Evolutionary conservation across 73 alveolate genomes (phyloP).

Genomic region (Paramecium tetraurelia): DNA sequence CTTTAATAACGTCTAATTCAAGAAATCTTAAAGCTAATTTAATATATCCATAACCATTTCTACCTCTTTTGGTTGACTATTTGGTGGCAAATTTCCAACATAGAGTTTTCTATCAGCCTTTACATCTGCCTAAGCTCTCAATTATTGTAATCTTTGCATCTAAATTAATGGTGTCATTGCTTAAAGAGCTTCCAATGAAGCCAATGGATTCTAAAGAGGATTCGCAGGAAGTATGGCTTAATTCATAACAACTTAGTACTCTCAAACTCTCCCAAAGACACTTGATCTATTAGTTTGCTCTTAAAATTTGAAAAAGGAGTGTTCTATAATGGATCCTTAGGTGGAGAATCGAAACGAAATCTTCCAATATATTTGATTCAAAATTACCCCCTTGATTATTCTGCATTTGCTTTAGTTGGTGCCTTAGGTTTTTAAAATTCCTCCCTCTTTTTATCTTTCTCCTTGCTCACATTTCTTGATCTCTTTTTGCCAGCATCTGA

Average conservation of each 20-base stretch:
- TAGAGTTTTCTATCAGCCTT: constrained; percentile 89
- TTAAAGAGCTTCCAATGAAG: constrained; percentile 28
- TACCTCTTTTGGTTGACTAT: constrained; percentile 60
- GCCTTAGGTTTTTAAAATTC: background rate
- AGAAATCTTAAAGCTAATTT: constrained; percentile 15
- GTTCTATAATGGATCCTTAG: constrained; percentile 47
- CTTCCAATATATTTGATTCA: background rate
- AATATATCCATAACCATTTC: background rate
- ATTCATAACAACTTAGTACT: background rate
- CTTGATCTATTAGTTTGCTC: background rate
- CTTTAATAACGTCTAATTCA: constrained; percentile 10
- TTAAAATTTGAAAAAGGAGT: constrained; percentile 9
- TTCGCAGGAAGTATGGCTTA: constrained; percentile 34
- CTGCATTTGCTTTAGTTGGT: background rate
- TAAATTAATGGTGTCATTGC: constrained; percentile 47
- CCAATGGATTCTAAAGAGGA: constrained; percentile 21
- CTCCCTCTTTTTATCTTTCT: constrained; percentile 33
- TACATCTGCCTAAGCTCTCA: constrained; percentile 52
- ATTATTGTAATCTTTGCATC: constrained; percentile 32
- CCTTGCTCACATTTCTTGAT: constrained; percentile 42
- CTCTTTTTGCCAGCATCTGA: constrained; percentile 12
- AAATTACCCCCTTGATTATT: background rate
- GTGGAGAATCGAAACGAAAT: constrained; percentile 61
- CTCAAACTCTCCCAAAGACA: constrained; percentile 31
- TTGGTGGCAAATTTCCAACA: constrained; percentile 94